Conservation (phyloP, 2,329 filamentous ascomycete genomes). For the Pleurostoma richardsiae region DNA sequence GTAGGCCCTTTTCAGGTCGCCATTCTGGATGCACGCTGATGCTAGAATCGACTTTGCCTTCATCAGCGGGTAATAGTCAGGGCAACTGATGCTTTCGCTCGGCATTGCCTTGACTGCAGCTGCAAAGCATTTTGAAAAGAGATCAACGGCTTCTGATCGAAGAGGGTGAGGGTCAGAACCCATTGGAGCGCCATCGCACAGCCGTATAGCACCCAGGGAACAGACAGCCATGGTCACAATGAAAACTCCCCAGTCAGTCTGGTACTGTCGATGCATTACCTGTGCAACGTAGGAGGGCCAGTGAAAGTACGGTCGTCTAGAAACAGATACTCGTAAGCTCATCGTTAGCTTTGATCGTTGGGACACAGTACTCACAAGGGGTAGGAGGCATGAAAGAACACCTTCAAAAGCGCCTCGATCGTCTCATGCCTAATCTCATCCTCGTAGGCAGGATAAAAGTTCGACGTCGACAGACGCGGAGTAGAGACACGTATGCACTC, state of each 20-base stretch:
- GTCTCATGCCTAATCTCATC: neutral
- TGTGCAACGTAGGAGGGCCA: neutral
- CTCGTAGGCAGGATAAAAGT: neutral
- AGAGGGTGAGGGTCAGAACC: neutral
- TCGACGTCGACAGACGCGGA: no score
- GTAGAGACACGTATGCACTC: neutral
- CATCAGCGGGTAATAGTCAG: neutral
- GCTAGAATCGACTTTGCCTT: neutral
- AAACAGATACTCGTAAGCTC: no score
- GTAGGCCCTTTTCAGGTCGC: neutral
- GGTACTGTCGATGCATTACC: neutral
- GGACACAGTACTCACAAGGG: neutral
- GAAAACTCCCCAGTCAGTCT: neutral
- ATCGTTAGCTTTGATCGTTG: no score
- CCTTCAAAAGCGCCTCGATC: neutral
- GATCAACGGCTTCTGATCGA: neutral
- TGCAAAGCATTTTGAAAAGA: neutral
- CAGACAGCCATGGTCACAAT: conserved; percentile 1
- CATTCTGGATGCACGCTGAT: neutral
- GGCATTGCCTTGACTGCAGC: neutral
- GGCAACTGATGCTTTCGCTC: neutral
- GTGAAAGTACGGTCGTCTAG: neutral
- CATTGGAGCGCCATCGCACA: neutral
- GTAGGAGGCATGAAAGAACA: neutral
- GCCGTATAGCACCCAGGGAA: neutral